Base-by-base conservation (phyloP, 1,284 basidiomycete genomes). In the Heterobasidion parviporum region DNA sequence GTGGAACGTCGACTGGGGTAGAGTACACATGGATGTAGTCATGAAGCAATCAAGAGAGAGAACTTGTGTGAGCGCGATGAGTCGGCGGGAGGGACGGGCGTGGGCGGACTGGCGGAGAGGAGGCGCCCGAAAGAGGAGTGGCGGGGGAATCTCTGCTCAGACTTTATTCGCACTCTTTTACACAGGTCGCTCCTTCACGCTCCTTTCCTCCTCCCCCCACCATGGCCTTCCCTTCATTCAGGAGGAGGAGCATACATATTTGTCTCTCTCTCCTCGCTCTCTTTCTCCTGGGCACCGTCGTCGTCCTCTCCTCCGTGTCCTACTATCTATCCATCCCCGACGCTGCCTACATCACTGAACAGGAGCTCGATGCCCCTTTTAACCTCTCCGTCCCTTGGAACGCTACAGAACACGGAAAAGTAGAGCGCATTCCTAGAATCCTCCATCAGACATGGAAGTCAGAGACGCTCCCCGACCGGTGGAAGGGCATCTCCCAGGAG, bases 381-480 rank as follows among this genome's bases (percentile, higher is more conserved):
- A 70, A 77, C 64, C 73, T 9, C n/a, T 16, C 74, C 62, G 66
- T 73, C 46, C 75, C 75, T 54, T 83, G 79, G 79, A 83, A 85
- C 66, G 77, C 80, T 33, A 71, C 83, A 15, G 75, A 80, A 44
- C 79, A 83, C 60, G 78, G 75, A 51, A 74, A 77, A 59, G 72
- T 81, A 49, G 86, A 94, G 65, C 83, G 80, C 62, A 88, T 98
- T 46, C 96, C 96, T 1, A 82, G 93, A 53, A 92, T 99, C 63
- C 85, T 99, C 54, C 96, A 99, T 72, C 96, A 98, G 80, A 99
- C 97, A 18, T 99, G 96, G 96, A 98, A 97, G 76, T 87, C 88
- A 16, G 87, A 96, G 60, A 82, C 80, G 0, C 77, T 99, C 20
- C 97, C 97, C 5, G 74, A 80, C 44, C 81, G 83, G 60, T 99